Conservation (phyloP, 2,329 filamentous ascomycete species). For the Pyrenochaeta sp. region DNA sequence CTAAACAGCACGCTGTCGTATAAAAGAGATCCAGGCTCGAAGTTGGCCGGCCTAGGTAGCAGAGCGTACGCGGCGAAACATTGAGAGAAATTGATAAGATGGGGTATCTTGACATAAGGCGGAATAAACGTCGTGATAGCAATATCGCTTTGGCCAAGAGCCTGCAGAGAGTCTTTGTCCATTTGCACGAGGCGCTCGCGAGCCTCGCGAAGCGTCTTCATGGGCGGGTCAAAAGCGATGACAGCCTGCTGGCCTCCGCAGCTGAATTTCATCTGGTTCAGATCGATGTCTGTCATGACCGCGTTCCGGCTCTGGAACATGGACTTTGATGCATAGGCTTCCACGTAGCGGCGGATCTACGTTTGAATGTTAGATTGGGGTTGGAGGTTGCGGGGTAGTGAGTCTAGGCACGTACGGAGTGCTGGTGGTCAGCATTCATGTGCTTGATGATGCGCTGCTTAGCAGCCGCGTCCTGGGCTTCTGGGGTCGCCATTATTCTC, state of each 20-base stretch:
- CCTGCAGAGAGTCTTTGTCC: conserved; percentile 66
- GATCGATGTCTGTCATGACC: conserved; percentile 69
- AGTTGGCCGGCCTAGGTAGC: conserved; percentile 38
- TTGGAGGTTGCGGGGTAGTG: background rate
- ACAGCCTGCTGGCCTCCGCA: conserved; percentile 58
- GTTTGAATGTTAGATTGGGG: conserved; percentile 13
- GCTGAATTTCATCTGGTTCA: conserved; percentile 67
- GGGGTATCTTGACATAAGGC: conserved; percentile 55
- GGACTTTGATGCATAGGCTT: conserved; percentile 70
- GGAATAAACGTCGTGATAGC: conserved; percentile 61
- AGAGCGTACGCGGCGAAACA: conserved; percentile 41
- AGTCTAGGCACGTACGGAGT: conserved; percentile 60
- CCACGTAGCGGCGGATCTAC: conserved; percentile 75
- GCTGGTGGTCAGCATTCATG: conserved; percentile 85
- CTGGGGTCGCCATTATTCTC: conserved; percentile 42
- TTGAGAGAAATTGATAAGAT: conserved; percentile 62
- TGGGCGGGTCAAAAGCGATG: conserved; percentile 73
- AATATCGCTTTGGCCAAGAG: conserved; percentile 67
- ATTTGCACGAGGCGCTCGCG: conserved; percentile 77
- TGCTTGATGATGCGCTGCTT: conserved; percentile 75
- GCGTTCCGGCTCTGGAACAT: conserved; percentile 64
- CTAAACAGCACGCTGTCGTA: conserved; percentile 54
- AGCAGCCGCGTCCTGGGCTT: conserved; percentile 55
- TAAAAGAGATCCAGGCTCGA: conserved; percentile 41
- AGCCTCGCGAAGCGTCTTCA: conserved; percentile 72